Conservation (phyloP, 23 red algal genomes). For the Pyropia haitanensis region DNA sequence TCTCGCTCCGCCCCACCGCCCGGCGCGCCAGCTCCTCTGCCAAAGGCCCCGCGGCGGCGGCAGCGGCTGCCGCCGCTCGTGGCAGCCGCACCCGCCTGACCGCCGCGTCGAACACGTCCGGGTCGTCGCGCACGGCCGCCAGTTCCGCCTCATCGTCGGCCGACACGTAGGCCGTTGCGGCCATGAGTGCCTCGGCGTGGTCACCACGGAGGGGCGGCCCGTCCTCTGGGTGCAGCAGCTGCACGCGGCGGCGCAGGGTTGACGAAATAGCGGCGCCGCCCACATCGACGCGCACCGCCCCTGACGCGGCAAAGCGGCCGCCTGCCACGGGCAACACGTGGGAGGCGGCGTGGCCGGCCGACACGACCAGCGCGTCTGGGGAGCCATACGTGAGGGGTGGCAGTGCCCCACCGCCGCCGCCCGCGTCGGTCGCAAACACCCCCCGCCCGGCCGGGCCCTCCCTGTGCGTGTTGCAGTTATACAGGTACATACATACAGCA, state of each 20-base stretch:
- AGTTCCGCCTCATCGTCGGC: slow-evolving; percentile 56
- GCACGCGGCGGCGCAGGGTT: slow-evolving; percentile 31
- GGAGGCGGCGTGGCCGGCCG: slow-evolving; percentile 31
- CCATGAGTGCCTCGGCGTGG: slow-evolving; percentile 45
- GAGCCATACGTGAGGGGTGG: slow-evolving; percentile 8
- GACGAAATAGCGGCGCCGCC: slow-evolving; percentile 41
- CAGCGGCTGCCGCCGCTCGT: slow-evolving; percentile 19
- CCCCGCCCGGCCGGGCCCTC: too few relatives aligned
- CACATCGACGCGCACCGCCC: slow-evolving; percentile 49
- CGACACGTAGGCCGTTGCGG: slow-evolving; percentile 33
- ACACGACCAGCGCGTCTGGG: slow-evolving; percentile 31
- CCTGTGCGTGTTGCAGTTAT: slow-evolving; percentile 12
- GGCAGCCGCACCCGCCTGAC: slow-evolving; percentile 39
- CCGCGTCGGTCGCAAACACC: not conserved
- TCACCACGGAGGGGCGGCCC: slow-evolving; percentile 1
- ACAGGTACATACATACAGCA: too few relatives aligned
- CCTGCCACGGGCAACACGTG: slow-evolving; percentile 55
- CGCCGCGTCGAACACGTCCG: slow-evolving; percentile 28
- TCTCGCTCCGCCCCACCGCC: slow-evolving; percentile 37
- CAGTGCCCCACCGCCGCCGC: slow-evolving; percentile 4
- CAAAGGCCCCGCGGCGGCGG: slow-evolving; percentile 16
- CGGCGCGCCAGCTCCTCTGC: slow-evolving; percentile 44
- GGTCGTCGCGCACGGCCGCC: slow-evolving; percentile 25
- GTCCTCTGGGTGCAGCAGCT: slow-evolving; percentile 38
- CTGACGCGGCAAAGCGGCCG: slow-evolving; percentile 9